phyloP scores from a whole-genome alignment of 148 eudicot genomes.

The Dianthus caryophyllus region DNA sequence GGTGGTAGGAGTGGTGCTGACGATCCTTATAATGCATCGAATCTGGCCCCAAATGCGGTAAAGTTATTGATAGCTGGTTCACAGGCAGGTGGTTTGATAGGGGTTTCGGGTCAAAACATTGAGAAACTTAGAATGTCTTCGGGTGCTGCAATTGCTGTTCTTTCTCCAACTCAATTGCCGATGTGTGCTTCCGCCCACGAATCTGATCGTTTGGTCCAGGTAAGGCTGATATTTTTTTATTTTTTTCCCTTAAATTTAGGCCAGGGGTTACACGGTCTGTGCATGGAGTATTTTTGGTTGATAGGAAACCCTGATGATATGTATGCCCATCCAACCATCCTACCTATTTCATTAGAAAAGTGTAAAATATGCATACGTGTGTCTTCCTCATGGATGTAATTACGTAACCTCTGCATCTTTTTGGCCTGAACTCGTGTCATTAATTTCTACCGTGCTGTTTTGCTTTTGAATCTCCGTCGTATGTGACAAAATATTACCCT shows the following conservation, averaged over 20 bases:
- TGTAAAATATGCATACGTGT: not conserved
- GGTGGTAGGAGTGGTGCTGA: conserved; percentile 35
- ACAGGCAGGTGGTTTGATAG: conserved; percentile 92
- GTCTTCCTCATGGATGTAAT: not conserved
- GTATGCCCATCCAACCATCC: not conserved
- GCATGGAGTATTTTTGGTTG: not conserved
- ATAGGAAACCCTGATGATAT: not conserved
- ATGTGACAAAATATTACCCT: not conserved
- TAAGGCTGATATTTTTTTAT: conserved; percentile 26
- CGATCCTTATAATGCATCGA: conserved; percentile 31
- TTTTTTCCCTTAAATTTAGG: conserved; percentile 6
- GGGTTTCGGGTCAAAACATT: conserved; percentile 86
- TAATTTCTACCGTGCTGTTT: not conserved
- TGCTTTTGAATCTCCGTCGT: not conserved
- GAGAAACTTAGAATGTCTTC: conserved; percentile 74
- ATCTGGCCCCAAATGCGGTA: conserved; percentile 60
- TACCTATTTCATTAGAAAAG: not conserved
- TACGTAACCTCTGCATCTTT: not conserved
- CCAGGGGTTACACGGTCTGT: not conserved
- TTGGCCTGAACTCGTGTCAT: not conserved
- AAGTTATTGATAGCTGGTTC: conserved; percentile 86
- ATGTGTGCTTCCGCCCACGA: conserved; percentile 89
- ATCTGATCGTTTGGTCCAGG: conserved; percentile 93
- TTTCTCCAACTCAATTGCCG: conserved; percentile 78
- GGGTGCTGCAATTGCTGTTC: conserved; percentile 78